Percentiles rank a stretch among this genome's conserved stretches.
Evolutionary conservation across 495 filamentous ascomycete genomes (phyloP).

Genomic region (Talaromyces borbonicus): DNA sequence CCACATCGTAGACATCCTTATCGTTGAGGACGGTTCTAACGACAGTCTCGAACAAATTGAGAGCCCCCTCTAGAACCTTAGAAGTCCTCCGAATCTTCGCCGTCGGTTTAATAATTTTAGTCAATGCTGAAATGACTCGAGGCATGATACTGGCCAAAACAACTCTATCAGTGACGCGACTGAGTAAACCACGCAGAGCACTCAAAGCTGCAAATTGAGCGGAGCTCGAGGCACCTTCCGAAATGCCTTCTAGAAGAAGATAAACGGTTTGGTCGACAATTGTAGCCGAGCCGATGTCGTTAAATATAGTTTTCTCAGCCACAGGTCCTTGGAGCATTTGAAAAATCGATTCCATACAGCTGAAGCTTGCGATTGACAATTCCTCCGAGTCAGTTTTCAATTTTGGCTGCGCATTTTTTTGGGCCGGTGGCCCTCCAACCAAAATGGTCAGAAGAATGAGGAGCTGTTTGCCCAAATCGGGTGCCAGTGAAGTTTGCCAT

Average conservation of each 20-base stretch:
- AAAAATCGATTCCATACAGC: conserved; percentile 47
- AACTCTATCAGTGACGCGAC: conserved; percentile 54
- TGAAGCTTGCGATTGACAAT: conserved; percentile 49
- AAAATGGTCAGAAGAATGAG: conserved; percentile 76
- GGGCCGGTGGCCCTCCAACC: conserved; percentile 56
- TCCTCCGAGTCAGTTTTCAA: conserved; percentile 54
- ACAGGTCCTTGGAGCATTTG: conserved; percentile 29
- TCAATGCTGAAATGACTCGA: conserved; percentile 74
- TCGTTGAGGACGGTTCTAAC: conserved; percentile 61
- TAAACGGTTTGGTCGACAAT: conserved; percentile 79
- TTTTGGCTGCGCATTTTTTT: conserved; percentile 20
- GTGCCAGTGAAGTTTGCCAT: conserved; percentile 59
- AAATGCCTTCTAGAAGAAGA: conserved; percentile 62
- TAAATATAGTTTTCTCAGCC: conserved; percentile 47
- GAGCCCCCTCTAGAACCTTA: conserved; percentile 49
- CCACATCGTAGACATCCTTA: conserved; percentile 14
- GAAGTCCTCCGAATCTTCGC: conserved; percentile 53
- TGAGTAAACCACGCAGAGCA: conserved; percentile 53
- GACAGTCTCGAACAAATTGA: conserved; percentile 50
- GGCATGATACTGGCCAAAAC: conserved; percentile 78
- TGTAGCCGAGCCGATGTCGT: conserved; percentile 44
- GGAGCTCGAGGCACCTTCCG: conserved; percentile 45
- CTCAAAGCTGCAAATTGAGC: conserved; percentile 57
- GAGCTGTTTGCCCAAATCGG: conserved; percentile 69
- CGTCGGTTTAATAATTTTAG: conserved; percentile 60